phyloP scores from a whole-genome alignment of 75 land plant species.

The Chamaecyparis obtusa region DNA sequence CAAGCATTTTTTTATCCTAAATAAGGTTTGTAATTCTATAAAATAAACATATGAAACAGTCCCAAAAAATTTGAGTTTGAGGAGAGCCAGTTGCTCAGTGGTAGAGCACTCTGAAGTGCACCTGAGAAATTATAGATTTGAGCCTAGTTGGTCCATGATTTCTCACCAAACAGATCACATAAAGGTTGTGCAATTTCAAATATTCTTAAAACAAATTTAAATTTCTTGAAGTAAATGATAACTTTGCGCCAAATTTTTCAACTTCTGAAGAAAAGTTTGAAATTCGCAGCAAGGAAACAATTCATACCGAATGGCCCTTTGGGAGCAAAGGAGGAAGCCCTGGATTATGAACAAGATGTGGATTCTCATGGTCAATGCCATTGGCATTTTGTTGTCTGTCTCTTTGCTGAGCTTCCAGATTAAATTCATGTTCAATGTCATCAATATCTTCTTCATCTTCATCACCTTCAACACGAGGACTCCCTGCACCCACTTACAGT shows the following conservation, averaged over 20 bases:
- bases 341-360: slow-evolving; percentile 3
- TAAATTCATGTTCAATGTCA: slow-evolving; percentile 80
- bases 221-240: neutral
- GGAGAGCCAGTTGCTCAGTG: neutral
- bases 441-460: slow-evolving; percentile 86
- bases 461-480: slow-evolving; percentile 85
- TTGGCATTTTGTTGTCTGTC: slow-evolving; percentile 35
- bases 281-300: slow-evolving; percentile 13
- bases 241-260: neutral
- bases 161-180: neutral
- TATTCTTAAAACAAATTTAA: neutral
- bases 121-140: neutral
- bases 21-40: no score
- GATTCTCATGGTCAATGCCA: slow-evolving; percentile 60
- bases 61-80: no score
- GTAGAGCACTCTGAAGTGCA: neutral
- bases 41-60: neutral
- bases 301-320: slow-evolving; percentile 34
- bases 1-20: neutral
- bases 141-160: neutral
- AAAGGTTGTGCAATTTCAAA: neutral
- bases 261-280: neutral
- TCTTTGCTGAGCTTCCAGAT: slow-evolving; percentile 46
- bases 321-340: slow-evolving; percentile 28
- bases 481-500: slow-evolving; percentile 35